Evolutionary conservation across 2,329 filamentous ascomycete species (phyloP).

Genomic region (Fusarium chuoi): DNA sequence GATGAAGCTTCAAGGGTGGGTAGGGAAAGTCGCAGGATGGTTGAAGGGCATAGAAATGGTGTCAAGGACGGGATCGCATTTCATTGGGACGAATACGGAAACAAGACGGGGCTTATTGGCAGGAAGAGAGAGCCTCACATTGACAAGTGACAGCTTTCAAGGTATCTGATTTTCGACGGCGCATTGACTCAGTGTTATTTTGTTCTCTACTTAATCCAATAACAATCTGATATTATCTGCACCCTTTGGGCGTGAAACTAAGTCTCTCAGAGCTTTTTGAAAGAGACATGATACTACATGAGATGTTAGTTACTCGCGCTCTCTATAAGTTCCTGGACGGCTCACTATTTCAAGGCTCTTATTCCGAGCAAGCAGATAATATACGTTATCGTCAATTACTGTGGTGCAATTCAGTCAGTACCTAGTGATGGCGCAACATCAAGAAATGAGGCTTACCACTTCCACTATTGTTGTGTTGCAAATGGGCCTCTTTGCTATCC

Average conservation of each 20-base stretch:
- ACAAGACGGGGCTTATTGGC: constrained; percentile 39
- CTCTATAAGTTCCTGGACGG: background rate
- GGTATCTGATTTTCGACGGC: constrained; percentile 42
- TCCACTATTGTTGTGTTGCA: constrained; percentile 46
- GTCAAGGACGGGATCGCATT: constrained; percentile 47
- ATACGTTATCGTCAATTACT: constrained; percentile 52
- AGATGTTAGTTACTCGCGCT: constrained; percentile 5
- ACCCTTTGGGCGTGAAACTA: background rate
- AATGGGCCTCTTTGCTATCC: constrained; percentile 53
- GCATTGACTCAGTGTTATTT: constrained; percentile 39
- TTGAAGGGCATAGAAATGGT: constrained; percentile 45
- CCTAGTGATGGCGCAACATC: background rate
- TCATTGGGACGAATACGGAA: constrained; percentile 42
- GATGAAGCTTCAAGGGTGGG: constrained; percentile 12
- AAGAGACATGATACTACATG: constrained; percentile 45
- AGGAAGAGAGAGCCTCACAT: constrained; percentile 29
- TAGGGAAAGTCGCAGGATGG: constrained; percentile 23
- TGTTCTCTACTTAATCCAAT: constrained; percentile 35
- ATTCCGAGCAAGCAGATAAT: constrained; percentile 45
- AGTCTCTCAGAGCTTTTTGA: constrained; percentile 28
- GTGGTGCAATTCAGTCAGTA: background rate
- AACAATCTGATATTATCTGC: constrained; percentile 6
- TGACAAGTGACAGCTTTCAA: constrained; percentile 31
- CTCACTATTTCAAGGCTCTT: constrained; percentile 50
- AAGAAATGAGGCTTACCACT: constrained; percentile 41